Evolutionary conservation across 2,329 filamentous ascomycete genomes (phyloP).

Genomic region (Periconia sp.): DNA sequence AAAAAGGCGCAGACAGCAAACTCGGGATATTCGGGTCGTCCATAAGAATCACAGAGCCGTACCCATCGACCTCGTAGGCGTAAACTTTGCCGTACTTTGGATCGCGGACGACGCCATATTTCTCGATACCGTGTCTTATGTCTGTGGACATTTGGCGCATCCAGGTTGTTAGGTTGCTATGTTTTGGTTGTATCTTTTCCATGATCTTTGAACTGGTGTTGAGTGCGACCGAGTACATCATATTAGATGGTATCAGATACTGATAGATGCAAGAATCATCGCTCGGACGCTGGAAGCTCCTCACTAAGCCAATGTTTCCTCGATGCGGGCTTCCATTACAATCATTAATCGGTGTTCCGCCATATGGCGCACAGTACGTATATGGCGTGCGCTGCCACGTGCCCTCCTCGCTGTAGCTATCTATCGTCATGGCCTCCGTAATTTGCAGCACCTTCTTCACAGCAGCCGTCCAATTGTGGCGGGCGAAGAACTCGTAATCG

Average conservation of each 20-base stretch:
- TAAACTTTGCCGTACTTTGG: slow-evolving; percentile 47
- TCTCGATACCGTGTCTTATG: slow-evolving; percentile 52
- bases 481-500: slow-evolving; percentile 54
- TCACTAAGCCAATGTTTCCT: slow-evolving; percentile 55
- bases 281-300: slow-evolving; percentile 56
- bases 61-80: slow-evolving; percentile 58
- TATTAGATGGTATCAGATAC: slow-evolving; percentile 60
- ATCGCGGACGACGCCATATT: slow-evolving; percentile 46
- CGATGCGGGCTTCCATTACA: slow-evolving; percentile 56
- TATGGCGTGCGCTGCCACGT: slow-evolving; percentile 52
- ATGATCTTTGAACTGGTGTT: slow-evolving; percentile 59
- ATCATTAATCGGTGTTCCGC: slow-evolving; percentile 60
- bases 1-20: slow-evolving; percentile 67
- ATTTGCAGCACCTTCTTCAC: slow-evolving; percentile 51
- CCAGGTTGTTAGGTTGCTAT: slow-evolving; percentile 56
- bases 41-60: slow-evolving; percentile 63
- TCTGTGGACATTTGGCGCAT: slow-evolving; percentile 62
- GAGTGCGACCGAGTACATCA: slow-evolving; percentile 75
- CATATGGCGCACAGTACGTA: slow-evolving; percentile 51
- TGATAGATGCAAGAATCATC: slow-evolving; percentile 59
- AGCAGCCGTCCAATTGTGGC: slow-evolving; percentile 53
- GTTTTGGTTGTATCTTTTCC: slow-evolving; percentile 48
- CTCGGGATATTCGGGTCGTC: slow-evolving; percentile 75
- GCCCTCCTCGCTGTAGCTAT: slow-evolving; percentile 54
- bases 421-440: slow-evolving; percentile 53